phyloP scores from a whole-genome alignment of 352 stramenopile genomes.

The Pythium phragmiticola region DNA sequence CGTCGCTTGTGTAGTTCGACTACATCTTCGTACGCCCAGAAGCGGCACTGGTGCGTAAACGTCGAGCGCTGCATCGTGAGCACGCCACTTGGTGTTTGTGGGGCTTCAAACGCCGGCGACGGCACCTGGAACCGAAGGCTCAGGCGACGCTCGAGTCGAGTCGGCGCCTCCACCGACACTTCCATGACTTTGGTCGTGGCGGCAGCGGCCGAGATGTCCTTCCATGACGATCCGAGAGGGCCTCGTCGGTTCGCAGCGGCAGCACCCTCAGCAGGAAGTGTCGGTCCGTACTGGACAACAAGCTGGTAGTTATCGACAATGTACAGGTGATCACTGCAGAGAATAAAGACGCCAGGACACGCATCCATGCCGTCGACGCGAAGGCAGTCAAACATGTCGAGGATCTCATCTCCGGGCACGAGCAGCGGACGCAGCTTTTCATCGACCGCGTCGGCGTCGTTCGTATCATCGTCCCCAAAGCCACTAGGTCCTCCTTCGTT shows the following conservation, averaged over 20 bases:
- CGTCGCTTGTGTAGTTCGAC: slow-evolving; percentile 73
- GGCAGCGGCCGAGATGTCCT: not conserved
- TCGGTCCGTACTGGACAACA: slow-evolving; percentile 22
- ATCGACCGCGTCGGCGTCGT: slow-evolving; percentile 37
- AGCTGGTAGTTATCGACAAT: slow-evolving; percentile 76
- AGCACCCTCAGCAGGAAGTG: slow-evolving; percentile 4
- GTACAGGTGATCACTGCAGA: slow-evolving; percentile 68
- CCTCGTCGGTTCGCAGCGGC: not conserved
- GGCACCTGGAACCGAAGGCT: slow-evolving; percentile 38
- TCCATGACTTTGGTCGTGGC: slow-evolving; percentile 41
- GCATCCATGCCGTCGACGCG: slow-evolving; percentile 80
- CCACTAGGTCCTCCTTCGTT: not conserved
- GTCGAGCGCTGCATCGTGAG: slow-evolving; percentile 34
- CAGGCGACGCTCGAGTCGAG: slow-evolving; percentile 51
- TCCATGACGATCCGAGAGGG: not conserved
- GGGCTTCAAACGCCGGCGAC: slow-evolving; percentile 12
- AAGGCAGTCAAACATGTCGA: slow-evolving; percentile 66
- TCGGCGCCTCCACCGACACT: slow-evolving; percentile 44
- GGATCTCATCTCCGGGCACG: slow-evolving; percentile 63
- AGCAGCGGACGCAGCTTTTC: slow-evolving; percentile 68
- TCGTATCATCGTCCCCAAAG: slow-evolving; percentile 14
- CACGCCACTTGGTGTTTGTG: slow-evolving; percentile 15
- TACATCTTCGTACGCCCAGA: slow-evolving; percentile 73
- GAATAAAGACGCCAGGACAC: slow-evolving; percentile 64
- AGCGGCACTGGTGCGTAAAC: slow-evolving; percentile 63